phyloP scores from a whole-genome alignment of 2,329 filamentous ascomycete species.

The Aspergillus quadrilineatus region DNA sequence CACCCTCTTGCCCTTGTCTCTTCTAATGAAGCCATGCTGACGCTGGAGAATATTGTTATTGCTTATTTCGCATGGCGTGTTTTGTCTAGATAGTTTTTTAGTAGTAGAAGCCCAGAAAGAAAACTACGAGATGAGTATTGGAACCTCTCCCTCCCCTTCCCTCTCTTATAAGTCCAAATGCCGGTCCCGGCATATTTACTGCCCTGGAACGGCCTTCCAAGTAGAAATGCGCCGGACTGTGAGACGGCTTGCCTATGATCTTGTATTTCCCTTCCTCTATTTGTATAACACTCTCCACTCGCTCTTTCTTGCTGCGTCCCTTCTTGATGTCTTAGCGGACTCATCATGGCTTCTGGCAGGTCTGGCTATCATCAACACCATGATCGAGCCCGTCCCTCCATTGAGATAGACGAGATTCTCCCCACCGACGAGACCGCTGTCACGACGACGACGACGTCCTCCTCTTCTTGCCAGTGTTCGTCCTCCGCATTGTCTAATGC shows the following conservation, averaged over 20 bases:
- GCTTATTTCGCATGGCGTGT: not conserved
- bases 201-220: too few relatives aligned
- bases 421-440: not conserved
- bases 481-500: not conserved
- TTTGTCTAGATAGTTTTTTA: not conserved
- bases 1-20: not conserved
- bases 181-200: too few relatives aligned
- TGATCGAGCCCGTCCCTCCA: not conserved
- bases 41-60: constrained; percentile 6
- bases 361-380: not conserved
- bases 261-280: not conserved
- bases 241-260: not conserved
- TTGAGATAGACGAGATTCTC: not conserved
- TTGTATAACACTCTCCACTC: not conserved
- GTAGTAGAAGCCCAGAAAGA: not conserved
- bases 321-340: not conserved
- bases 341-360: not conserved
- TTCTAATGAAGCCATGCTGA: constrained; percentile 12
- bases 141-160: too few relatives aligned
- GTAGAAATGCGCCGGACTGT: too few relatives aligned
- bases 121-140: too few relatives aligned
- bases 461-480: not conserved
- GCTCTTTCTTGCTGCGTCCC: not conserved
- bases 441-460: not conserved
- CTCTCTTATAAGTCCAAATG: too few relatives aligned